Evolutionary conservation across 805 yeast species (phyloP), one percentile per base, ranked within the genome.

Genomic region (Ogataea kodamae): DNA sequence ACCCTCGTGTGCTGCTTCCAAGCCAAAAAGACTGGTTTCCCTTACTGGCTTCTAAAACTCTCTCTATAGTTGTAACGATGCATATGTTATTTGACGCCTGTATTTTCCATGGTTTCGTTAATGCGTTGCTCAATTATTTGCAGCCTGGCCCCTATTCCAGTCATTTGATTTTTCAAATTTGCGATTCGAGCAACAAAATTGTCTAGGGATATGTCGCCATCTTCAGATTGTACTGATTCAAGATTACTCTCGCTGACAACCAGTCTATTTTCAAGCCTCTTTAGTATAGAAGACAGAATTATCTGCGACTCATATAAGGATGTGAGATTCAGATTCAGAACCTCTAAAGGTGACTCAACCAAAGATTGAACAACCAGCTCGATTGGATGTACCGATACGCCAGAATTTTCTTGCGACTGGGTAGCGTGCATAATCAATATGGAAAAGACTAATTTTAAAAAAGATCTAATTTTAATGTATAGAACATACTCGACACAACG

Each of bases 21-120:
- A 28, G 51, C 73, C 52, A 92, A 92, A 66, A 76, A 77, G 44
- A 59, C 70, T 5, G 82, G 85, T 1, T 92, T 85, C 59, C 97
- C 97, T 25, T 83, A 68, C 64, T 67, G 62, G 45, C 64, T 90
- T 46, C 52, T 48, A 17, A 33, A 31, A 13, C 21, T 46, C 2
- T 42, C 22, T 30, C 10, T 33, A 23, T 33, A 33, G 32, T 33
- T 21, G 18, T 21, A 18, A 22, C 23, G 37, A 27, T 33, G 37
- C 32, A 33, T 33, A 27, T 22, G 32, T 28, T 20, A 29, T 33
- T 27, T 23, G 10, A 30, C 26, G 13, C 39, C 48, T 20, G 45
- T 19, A 23, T 42, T 39, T 5, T 27, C 36, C 28, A 46, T 43
- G 30, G 63, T 53, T 22, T 30, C 43, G 9, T 51, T 57, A 6